Evolutionary conservation across 441 rosid genomes (phyloP).

Genomic region (Daphne laureola): DNA sequence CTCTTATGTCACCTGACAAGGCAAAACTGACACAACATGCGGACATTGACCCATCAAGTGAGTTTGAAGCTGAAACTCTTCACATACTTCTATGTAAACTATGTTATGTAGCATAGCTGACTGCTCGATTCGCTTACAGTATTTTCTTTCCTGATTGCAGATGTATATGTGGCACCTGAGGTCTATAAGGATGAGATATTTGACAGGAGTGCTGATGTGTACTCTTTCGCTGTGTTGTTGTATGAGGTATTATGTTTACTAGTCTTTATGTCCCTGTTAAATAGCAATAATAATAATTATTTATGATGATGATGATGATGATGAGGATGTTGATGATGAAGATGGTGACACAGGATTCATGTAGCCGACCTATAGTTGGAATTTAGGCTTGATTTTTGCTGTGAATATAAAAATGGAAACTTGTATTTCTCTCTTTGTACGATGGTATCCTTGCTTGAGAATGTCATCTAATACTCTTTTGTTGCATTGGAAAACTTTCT

Average conservation of each 20-base stretch:
- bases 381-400: too few relatives aligned
- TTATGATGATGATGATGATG: too few relatives aligned
- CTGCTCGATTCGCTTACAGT: not conserved
- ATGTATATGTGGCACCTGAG: conserved; percentile 76
- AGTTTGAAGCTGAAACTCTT: conserved; percentile 18
- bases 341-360: too few relatives aligned
- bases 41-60: conserved; percentile 46
- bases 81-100: too few relatives aligned
- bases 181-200: conserved; percentile 49
- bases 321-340: too few relatives aligned
- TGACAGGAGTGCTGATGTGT: conserved; percentile 64
- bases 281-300: too few relatives aligned
- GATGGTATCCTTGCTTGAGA: too few relatives aligned
- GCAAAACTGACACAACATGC: conserved; percentile 40
- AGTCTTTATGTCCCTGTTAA: not conserved
- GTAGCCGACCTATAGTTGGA: too few relatives aligned
- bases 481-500: too few relatives aligned
- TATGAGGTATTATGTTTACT: conserved; percentile 47
- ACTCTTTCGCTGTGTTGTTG: conserved; percentile 64
- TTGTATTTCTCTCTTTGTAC: not conserved
- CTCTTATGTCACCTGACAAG: conserved; percentile 48
- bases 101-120: too few relatives aligned
- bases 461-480: too few relatives aligned
- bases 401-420: too few relatives aligned
- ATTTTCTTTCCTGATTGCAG: conserved; percentile 27